Evolutionary conservation across 257 asterid genomes (phyloP).

Genomic region (Euphrasia confusa): DNA sequence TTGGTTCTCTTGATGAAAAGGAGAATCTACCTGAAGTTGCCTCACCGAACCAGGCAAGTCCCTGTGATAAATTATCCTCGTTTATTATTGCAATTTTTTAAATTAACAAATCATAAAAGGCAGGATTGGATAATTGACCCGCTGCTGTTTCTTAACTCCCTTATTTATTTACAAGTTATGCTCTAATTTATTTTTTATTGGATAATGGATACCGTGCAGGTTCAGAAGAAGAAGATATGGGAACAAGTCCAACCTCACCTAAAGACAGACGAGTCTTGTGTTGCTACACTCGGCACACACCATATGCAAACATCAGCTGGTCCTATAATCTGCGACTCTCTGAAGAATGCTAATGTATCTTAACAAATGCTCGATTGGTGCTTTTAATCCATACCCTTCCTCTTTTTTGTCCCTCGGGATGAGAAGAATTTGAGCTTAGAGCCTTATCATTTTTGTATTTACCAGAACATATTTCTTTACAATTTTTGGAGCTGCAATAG

Average conservation of each 20-base stretch:
- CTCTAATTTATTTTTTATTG: not conserved
- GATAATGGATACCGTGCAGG: constrained; percentile 35
- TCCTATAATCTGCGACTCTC: constrained; percentile 42
- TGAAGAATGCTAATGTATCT: constrained; percentile 73
- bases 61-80: not conserved
- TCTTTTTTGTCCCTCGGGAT: not conserved
- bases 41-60: constrained; percentile 81
- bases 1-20: constrained; percentile 68
- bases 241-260: constrained; percentile 81
- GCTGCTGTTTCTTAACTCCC: no score
- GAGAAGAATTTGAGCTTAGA: constrained; percentile 16
- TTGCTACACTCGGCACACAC: constrained; percentile 50
- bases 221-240: constrained; percentile 94
- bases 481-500: no score
- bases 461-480: not conserved
- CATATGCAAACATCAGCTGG: constrained; percentile 69
- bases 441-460: not conserved
- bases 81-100: not conserved
- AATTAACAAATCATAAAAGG: not conserved
- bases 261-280: constrained; percentile 54
- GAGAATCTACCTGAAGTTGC: constrained; percentile 71
- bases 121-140: no score
- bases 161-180: no score
- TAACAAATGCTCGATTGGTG: constrained; percentile 23
- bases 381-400: not conserved